Base-by-base conservation (phyloP, 1,139 yeast genomes). In the Pichia sp. region DNA sequence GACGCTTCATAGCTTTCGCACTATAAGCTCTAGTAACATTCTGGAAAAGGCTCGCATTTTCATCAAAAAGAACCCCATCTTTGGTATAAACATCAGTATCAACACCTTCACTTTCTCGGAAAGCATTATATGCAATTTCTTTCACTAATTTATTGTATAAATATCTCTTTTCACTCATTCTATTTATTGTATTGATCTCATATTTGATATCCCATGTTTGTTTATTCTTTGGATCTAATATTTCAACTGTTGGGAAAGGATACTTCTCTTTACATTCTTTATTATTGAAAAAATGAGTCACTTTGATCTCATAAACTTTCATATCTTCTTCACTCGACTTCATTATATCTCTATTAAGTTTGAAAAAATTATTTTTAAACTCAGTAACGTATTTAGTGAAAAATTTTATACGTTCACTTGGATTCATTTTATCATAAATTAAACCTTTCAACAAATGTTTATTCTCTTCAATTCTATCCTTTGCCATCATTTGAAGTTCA, bases 11-110 rank as follows among this genome's bases (percentile, higher is more conserved):
- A 5, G 69, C 64, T 45, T 62, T 64, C 19, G 55, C 59, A 23
- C 71, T 65, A 46, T 63, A 67, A 1, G 66, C 64, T 40, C 74
- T 55, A 33, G 69, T 49, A 1, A 55, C 45, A 28, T 53, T 50
- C 36, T 66, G 65, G 26, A 60, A 55, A 5, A 46, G 43, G 12
- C 58, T 50, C 1, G 62, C 62, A 12, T 54, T 54, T 11, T 42
- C 44, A 36, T 60, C 64, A 3, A 50, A 42, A 52, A 56, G 28
- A 9, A 46, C 38, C 48, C 56, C 36, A 39, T 46, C 39, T 52
- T 39, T 41, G 45, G 53, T 3, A 44, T 40, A 14, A 31, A 40
- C 45, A 33, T 46, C 34, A 20, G 20, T 25, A 9, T 54, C 46
- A 2, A 18, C 21, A 56, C 59, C n/a, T 43, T 45, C 26, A 52